These are phyloP conservation scores for Diversispora eburnea DNA, from an alignment of 192 early-diverging fungal species.

Conservation along the genomic window DNA sequence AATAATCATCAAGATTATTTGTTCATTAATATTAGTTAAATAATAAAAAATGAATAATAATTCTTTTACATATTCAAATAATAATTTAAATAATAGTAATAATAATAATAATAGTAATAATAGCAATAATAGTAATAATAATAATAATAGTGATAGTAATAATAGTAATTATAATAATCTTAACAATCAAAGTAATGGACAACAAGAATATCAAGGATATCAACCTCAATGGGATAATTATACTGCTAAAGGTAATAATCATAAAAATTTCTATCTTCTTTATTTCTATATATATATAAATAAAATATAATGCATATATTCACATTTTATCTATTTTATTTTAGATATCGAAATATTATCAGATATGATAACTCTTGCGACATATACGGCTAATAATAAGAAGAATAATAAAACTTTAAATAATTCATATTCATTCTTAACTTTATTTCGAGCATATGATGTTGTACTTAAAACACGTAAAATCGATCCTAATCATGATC, in stretches of 20 bases:
- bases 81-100: too few relatives aligned
- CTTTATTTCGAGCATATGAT: constrained; percentile 24
- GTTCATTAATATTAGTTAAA: too few relatives aligned
- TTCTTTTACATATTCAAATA: too few relatives aligned
- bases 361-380: constrained; percentile 16
- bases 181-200: too few relatives aligned
- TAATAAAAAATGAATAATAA: too few relatives aligned
- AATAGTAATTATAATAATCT: too few relatives aligned
- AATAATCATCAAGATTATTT: too few relatives aligned
- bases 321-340: background rate
- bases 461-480: constrained; percentile 17
- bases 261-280: too few relatives aligned
- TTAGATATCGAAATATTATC: constrained; percentile 25
- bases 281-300: background rate
- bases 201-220: too few relatives aligned
- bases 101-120: too few relatives aligned
- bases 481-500: constrained; percentile 12
- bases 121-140: too few relatives aligned
- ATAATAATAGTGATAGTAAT: too few relatives aligned
- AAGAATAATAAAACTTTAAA: background rate
- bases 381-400: constrained; percentile 1
- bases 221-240: constrained; percentile 2
- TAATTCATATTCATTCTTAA: constrained; percentile 14
- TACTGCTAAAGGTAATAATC: background rate
- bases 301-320: background rate